Evolutionary conservation across 108 stramenopile species (phyloP).

Genomic region (Schizochytrium sp.): DNA sequence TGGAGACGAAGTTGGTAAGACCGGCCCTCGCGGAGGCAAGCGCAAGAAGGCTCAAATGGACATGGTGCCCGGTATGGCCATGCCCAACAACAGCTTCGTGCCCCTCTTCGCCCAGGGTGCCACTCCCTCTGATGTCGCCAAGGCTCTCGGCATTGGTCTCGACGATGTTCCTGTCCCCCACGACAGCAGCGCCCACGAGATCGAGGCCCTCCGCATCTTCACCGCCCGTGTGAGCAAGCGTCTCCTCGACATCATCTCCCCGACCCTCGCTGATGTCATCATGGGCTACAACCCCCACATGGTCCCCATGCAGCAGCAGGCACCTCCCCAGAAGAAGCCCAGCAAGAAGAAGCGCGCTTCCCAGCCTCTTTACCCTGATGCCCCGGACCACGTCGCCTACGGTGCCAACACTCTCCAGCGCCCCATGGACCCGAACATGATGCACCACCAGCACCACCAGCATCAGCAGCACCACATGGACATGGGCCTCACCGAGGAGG

Average conservation of each 20-base stretch:
- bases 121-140: not conserved
- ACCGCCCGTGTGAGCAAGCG: not conserved
- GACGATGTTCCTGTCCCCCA: conserved; percentile 1
- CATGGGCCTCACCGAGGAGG: not conserved
- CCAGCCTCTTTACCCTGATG: not conserved
- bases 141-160: not conserved
- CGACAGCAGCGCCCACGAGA: not conserved
- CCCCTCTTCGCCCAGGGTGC: not conserved
- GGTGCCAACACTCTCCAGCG: not conserved
- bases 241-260: not conserved
- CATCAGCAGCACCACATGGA: not conserved
- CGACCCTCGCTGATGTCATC: not conserved
- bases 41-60: conserved; percentile 3
- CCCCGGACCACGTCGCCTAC: not conserved
- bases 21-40: conserved; percentile 14
- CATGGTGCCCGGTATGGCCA: not conserved
- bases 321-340: not conserved
- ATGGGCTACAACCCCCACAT: not conserved
- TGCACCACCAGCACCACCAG: conserved; percentile 45
- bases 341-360: not conserved
- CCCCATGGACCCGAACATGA: not conserved
- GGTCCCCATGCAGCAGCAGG: not conserved
- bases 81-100: not conserved
- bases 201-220: conserved; percentile 14
- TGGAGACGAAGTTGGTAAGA: conserved; percentile 10